Base-by-base conservation (phyloP, 306 rosid genomes). In the Vigna mungo region DNA sequence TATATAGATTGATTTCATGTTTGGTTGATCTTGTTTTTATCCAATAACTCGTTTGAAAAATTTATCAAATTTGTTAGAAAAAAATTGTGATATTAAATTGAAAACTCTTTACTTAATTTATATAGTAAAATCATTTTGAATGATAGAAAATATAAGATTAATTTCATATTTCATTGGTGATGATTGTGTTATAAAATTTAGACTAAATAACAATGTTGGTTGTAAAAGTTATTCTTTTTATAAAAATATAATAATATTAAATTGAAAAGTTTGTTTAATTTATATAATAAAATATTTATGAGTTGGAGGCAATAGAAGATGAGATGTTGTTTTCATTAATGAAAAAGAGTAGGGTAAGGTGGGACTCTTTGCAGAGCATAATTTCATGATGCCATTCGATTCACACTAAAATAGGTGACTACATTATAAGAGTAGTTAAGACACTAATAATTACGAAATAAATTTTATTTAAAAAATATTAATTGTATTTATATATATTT, bases 291-390 rank as follows among this genome's bases (percentile, higher is more conserved):
- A 36, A 77, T 36, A 3, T 1, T 55, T 64, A 39, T 79, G 47
- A 68, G 66, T 63, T 61, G 78, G 76, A 65, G 51, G 55, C 66
- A 34, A 72, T 55, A 46, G 21, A 85, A 73, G 62, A 21, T 37
- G 72, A 70, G 71, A 7, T 48, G 30, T 61, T 55, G 48, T 48
- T 78, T 60, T 66, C 55, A 66, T 56, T 75, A 54, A 12, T 60
- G 67, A 36, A 32, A 32, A 21, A 5, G 18, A 39, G 71, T 78
- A 25, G 80, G 88, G 53, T 78, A 23, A 74, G 88, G 54, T 63
- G 52, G 67, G 12, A 60, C 71, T 75, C 84, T 78, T 63, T 39
- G 58, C 32, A 14, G 9, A 12, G 65, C 61, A 49, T 71, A 51
- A 25, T 82, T 84, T 80, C 85, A 74, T 46, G 80, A 75, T 34